Evolutionary conservation across 768 basidiomycete species (phyloP).

Genomic region (Tulasnella sp.): DNA sequence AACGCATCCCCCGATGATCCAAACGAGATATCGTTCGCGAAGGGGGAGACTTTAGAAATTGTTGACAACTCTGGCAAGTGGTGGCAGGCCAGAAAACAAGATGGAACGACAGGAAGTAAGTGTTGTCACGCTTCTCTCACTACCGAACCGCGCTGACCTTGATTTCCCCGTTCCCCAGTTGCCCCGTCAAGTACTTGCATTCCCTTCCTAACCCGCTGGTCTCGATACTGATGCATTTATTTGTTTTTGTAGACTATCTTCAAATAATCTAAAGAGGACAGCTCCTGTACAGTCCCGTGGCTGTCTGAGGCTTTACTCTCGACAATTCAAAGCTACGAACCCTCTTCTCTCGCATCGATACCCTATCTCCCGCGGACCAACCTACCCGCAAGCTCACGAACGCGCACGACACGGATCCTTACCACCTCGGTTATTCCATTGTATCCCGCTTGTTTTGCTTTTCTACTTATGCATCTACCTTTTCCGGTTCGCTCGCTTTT

Average conservation of each 20-base stretch:
- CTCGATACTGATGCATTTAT: not conserved
- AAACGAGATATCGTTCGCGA: constrained; percentile 88
- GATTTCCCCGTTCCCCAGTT: constrained; percentile 4
- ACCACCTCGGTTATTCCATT: not conserved
- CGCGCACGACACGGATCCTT: not conserved
- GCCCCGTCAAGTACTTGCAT: constrained; percentile 24
- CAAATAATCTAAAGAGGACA: constrained; percentile 20
- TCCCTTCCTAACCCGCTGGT: not conserved
- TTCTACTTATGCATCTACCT: not conserved
- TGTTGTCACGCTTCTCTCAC: constrained; percentile 6
- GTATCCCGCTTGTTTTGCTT: not conserved
- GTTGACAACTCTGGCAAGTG: constrained; percentile 88
- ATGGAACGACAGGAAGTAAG: constrained; percentile 41
- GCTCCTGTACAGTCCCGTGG: not conserved
- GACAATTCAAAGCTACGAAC: not conserved
- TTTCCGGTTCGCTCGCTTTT: not conserved
- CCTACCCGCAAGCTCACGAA: not conserved
- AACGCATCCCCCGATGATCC: constrained; percentile 90
- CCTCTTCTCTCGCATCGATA: not conserved
- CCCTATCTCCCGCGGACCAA: not conserved
- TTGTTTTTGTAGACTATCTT: constrained; percentile 21
- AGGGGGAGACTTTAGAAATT: constrained; percentile 88
- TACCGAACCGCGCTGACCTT: constrained; percentile 1
- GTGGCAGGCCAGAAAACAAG: constrained; percentile 81
- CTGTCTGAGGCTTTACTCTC: not conserved